Conservation (phyloP, 2,329 filamentous ascomycete genomes). For the Fusarium longipes region DNA sequence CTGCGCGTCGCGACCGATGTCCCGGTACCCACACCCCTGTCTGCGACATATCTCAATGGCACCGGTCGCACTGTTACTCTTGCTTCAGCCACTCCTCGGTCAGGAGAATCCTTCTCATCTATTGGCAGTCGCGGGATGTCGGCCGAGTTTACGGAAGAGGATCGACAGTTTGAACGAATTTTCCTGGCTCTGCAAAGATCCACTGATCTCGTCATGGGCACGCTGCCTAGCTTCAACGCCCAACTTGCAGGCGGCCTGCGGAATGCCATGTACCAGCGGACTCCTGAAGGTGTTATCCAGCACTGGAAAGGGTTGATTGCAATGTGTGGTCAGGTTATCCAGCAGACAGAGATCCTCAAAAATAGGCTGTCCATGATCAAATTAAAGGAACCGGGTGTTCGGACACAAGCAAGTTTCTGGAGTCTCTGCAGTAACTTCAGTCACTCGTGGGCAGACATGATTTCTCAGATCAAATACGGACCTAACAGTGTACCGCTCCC, state of each 20-base stretch:
- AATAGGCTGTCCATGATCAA: constrained; percentile 81
- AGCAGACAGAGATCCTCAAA: constrained; percentile 79
- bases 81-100: constrained; percentile 78
- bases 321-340: constrained; percentile 76
- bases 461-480: constrained; percentile 66
- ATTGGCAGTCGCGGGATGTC: constrained; percentile 59
- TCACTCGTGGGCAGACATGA: constrained; percentile 75
- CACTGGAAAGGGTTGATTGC: constrained; percentile 78
- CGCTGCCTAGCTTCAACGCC: constrained; percentile 74
- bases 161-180: constrained; percentile 83
- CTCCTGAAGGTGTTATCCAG: constrained; percentile 68
- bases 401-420: constrained; percentile 72
- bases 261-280: constrained; percentile 69
- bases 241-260: constrained; percentile 75
- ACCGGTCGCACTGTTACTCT: constrained; percentile 62
- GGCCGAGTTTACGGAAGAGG: constrained; percentile 78
- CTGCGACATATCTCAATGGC: constrained; percentile 62
- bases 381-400: constrained; percentile 82
- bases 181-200: constrained; percentile 80
- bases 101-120: constrained; percentile 81
- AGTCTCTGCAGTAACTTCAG: constrained; percentile 80
- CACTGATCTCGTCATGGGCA: constrained; percentile 77
- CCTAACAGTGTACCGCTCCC: constrained; percentile 65
- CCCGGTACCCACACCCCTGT: constrained; percentile 48
- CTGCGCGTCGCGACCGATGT: constrained; percentile 68